A percentile compares a stretch with the other conserved stretches of the same genome.
phyloP scores from a whole-genome alignment of 192 early-diverging fungal species.

The Backusella luteola region DNA sequence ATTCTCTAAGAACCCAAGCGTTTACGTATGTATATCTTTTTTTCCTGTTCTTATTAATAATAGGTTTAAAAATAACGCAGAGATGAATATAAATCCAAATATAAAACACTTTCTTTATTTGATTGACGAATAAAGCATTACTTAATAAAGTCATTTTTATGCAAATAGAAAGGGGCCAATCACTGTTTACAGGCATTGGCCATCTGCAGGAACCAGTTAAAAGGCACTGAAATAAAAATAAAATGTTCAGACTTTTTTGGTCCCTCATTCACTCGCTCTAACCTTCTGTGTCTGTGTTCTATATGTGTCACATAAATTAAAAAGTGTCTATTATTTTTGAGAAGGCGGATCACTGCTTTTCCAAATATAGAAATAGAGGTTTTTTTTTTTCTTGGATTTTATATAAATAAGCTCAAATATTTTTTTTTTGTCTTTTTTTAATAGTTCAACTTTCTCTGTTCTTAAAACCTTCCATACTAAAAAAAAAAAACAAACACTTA shows the following conservation, averaged over 20 bases:
- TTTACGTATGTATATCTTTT: too few species aligned
- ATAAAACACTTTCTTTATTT: not conserved
- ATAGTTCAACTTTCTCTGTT: not conserved
- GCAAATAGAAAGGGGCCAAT: not conserved
- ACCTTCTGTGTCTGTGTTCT: not conserved
- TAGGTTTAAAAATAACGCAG: not conserved
- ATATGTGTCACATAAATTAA: not conserved
- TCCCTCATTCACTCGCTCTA: not conserved
- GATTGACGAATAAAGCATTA: not conserved
- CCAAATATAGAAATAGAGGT: not conserved
- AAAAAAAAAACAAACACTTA: not conserved
- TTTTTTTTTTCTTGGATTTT: not conserved
- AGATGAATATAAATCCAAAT: not conserved
- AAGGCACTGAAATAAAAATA: not conserved
- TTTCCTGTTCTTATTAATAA: too few species aligned
- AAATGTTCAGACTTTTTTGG: not conserved
- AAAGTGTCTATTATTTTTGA: not conserved
- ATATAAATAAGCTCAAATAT: not conserved
- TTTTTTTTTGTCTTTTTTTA: not conserved
- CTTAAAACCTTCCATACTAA: not conserved
- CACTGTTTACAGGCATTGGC: slow-evolving; percentile 9
- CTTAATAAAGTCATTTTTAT: slow-evolving; percentile 3
- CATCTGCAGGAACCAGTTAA: slow-evolving; percentile 6
- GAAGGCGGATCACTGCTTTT: not conserved
- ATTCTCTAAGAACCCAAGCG: not conserved